phyloP scores from a whole-genome alignment of 768 basidiomycete genomes.

The Hericium rajendrae region DNA sequence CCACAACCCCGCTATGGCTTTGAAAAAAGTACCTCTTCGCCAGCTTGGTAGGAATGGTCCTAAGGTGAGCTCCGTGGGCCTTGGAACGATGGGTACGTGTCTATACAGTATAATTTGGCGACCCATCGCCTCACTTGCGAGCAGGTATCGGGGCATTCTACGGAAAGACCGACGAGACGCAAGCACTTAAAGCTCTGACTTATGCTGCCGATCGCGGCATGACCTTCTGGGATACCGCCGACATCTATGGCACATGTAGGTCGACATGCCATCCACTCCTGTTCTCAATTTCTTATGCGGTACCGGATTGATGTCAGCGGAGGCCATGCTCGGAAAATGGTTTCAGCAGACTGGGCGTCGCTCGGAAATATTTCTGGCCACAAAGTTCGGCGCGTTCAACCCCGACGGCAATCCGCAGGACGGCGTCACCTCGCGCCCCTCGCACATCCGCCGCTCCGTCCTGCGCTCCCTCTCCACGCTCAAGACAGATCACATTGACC shows the following conservation, averaged over 20 bases:
- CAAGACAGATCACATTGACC: conserved; percentile 21
- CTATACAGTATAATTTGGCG: too few relatives aligned
- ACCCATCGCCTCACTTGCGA: too few relatives aligned
- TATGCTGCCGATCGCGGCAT: conserved; percentile 22
- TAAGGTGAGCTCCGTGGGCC: too few relatives aligned
- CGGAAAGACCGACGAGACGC: too few relatives aligned
- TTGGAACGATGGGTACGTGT: too few relatives aligned
- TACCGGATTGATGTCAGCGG: conserved; percentile 18
- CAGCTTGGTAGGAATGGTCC: too few relatives aligned
- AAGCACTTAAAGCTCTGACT: too few relatives aligned
- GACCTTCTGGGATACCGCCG: conserved; percentile 39
- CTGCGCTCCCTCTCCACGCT: conserved; percentile 20
- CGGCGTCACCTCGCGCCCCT: conserved; percentile 14
- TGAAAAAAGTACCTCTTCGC: too few relatives aligned
- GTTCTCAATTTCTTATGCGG: too few relatives aligned
- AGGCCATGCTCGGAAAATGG: conserved; percentile 42
- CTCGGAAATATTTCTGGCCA: conserved; percentile 34
- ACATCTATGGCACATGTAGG: conserved; percentile 21
- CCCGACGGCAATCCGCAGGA: conserved; percentile 9
- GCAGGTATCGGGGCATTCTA: too few relatives aligned
- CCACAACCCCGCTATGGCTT: too few relatives aligned
- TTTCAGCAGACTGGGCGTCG: conserved; percentile 47
- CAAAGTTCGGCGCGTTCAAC: conserved; percentile 25
- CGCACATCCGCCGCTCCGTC: conserved; percentile 17
- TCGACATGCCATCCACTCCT: too few relatives aligned